phyloP scores from a whole-genome alignment of 2,329 filamentous ascomycete genomes.

The Botrytis pseudocinerea region DNA sequence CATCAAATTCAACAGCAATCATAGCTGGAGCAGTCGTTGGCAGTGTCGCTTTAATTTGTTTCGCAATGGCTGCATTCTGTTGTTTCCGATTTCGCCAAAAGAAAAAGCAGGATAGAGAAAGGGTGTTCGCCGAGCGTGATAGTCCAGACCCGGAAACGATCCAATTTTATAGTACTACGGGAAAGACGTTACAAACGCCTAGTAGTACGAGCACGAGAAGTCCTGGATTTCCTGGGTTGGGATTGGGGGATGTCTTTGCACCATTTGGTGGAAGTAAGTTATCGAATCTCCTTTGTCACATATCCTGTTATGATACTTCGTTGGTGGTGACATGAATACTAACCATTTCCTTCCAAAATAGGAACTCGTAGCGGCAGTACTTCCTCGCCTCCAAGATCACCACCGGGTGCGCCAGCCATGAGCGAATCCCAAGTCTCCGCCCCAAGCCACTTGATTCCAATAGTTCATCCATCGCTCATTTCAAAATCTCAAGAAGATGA shows the following conservation, averaged over 20 bases:
- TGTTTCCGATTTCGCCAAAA: slow-evolving; percentile 17
- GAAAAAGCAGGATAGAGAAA: slow-evolving; percentile 17
- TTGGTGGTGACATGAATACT: background rate
- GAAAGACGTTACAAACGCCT: slow-evolving; percentile 7
- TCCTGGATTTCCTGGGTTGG: background rate
- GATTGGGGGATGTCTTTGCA: slow-evolving; percentile 13
- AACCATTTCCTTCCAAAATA: background rate
- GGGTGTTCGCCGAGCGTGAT: background rate
- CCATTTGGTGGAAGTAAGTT: slow-evolving; percentile 20
- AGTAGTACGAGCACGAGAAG: background rate
- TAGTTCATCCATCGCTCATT: background rate
- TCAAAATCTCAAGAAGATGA: background rate
- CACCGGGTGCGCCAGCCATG: background rate
- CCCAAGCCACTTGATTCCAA: background rate
- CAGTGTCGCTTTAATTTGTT: background rate
- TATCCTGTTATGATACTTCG: background rate
- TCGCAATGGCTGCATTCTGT: slow-evolving; percentile 17
- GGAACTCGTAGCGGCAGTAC: background rate
- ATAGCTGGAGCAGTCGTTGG: slow-evolving; percentile 2
- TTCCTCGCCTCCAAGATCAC: background rate
- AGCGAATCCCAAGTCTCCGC: background rate
- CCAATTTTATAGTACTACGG: slow-evolving; percentile 16
- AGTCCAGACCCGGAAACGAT: slow-evolving; percentile 2
- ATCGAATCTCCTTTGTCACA: background rate
- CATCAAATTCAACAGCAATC: slow-evolving; percentile 6